These are phyloP conservation scores for Fusarium sp. DNA, from an alignment of 2,329 filamentous ascomycete genomes.

Conservation along the genomic window DNA sequence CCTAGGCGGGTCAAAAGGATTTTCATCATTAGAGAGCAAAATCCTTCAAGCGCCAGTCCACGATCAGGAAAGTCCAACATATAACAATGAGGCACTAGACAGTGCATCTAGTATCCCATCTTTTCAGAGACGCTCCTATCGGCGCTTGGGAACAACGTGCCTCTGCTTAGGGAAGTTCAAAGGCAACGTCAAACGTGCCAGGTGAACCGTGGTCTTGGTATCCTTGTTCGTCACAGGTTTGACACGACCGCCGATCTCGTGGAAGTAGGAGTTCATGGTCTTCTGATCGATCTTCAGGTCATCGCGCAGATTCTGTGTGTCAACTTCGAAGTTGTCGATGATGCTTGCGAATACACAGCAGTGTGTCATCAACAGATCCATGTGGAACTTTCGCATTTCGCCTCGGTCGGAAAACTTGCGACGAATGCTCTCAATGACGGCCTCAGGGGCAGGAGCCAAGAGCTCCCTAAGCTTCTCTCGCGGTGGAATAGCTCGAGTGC, in stretches of 20 bases:
- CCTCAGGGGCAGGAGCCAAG: conserved; percentile 69
- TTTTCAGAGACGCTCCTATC: conserved; percentile 19
- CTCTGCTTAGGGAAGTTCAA: conserved; percentile 81
- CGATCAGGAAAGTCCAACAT: not conserved
- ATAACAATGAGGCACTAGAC: not conserved
- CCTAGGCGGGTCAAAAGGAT: not conserved
- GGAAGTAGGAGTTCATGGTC: conserved; percentile 78
- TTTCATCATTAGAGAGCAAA: not conserved
- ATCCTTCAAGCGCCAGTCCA: not conserved
- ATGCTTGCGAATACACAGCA: conserved; percentile 78
- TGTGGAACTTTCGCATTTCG: conserved; percentile 77
- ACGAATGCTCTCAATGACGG: conserved; percentile 75
- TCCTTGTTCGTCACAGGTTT: conserved; percentile 72
- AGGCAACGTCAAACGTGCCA: conserved; percentile 82
- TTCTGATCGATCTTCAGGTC: conserved; percentile 80
- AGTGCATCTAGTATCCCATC: not conserved
- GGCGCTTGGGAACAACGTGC: conserved; percentile 50
- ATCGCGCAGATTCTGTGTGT: conserved; percentile 76
- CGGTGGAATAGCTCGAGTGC: conserved; percentile 66
- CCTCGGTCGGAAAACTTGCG: conserved; percentile 76
- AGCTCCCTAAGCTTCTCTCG: conserved; percentile 72
- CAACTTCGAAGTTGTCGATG: conserved; percentile 79
- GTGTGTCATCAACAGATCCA: conserved; percentile 79
- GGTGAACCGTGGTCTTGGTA: conserved; percentile 65
- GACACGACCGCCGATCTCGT: conserved; percentile 80